Conservation (phyloP, 83 land plant genomes). For the Thuja plicata region DNA sequence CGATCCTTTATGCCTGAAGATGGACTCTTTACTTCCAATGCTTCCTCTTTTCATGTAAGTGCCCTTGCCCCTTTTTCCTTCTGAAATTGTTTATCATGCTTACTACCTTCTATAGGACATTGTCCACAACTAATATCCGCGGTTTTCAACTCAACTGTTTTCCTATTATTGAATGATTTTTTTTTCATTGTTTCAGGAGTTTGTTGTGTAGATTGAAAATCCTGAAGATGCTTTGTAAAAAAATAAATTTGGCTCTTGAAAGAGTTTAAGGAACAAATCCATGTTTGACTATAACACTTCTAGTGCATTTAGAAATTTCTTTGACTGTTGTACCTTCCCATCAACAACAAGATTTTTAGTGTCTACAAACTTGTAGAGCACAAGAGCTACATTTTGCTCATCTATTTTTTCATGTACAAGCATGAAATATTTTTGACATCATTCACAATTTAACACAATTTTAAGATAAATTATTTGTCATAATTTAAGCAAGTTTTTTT, state of each 20-base stretch:
- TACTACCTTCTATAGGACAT: neutral
- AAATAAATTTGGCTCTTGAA: conserved; percentile 57
- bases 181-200: conserved; percentile 18
- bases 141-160: neutral
- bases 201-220: conserved; percentile 20
- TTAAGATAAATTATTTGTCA: no score
- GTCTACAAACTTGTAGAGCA: conserved; percentile 50
- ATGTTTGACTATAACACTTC: conserved; percentile 53
- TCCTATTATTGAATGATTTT: conserved; percentile 6
- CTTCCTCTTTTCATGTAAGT: neutral
- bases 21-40: conserved; percentile 4
- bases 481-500: no score
- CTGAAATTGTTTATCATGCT: neutral
- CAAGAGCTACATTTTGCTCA: conserved; percentile 32
- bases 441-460: no score
- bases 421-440: no score
- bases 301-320: conserved; percentile 47
- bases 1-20: conserved; percentile 4
- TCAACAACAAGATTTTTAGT: conserved; percentile 49
- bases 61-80: neutral
- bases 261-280: conserved; percentile 50
- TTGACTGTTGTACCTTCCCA: conserved; percentile 38
- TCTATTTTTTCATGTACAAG: conserved; percentile 13
- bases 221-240: conserved; percentile 51
- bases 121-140: neutral